Evolutionary conservation across 176 grass and related monocot species (phyloP), one percentile per base, ranked within the genome.

Genomic region (Typha latifolia): DNA sequence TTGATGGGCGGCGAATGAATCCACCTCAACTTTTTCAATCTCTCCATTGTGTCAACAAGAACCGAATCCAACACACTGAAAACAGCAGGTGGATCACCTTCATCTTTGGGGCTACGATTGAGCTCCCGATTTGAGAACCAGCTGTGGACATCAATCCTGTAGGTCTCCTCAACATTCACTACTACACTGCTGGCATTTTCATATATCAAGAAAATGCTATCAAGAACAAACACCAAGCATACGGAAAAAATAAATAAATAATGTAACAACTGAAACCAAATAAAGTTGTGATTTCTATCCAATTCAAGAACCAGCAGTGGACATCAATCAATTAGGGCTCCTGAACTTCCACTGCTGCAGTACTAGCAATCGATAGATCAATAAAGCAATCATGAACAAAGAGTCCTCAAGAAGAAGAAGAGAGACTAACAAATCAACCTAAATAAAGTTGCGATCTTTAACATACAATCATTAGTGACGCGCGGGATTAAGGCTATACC

Each of bases 21-120:
- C 5, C 22, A 80, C 82, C 82, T 76, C 64, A 85, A 72, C 49
- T 72, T 80, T 63, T 85, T 81, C 48, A 85, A 56, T 31, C 82
- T 57, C 62, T 85, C 77, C 82, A 81, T 85, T 55, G 72, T 80
- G 65, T 81, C 64, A 21, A 81, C 63, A 24, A 85, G 66, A 49
- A 80, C 74, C 18, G 47, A 51, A 69, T 82, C 79, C 61, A 87
- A 62, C 19, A 87, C 67, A 82, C 72, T 79, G 69, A 78, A 87
- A 64, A 82, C 84, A 72, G 75, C 79, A n/a, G 75, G 70, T 48
- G 76, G 61, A 53, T 82, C 77, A 31, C 15, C 32, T 12, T 13
- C 72, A 56, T 79, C 47, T 48, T 71, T 53, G 34, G 48, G 51
- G 34, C 52, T 63, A 63, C 48, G 64, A 34, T 70, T 61, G 7